Evolutionary conservation across 1,139 yeast species (phyloP).

Genomic region (Maudiozyma humilis): DNA sequence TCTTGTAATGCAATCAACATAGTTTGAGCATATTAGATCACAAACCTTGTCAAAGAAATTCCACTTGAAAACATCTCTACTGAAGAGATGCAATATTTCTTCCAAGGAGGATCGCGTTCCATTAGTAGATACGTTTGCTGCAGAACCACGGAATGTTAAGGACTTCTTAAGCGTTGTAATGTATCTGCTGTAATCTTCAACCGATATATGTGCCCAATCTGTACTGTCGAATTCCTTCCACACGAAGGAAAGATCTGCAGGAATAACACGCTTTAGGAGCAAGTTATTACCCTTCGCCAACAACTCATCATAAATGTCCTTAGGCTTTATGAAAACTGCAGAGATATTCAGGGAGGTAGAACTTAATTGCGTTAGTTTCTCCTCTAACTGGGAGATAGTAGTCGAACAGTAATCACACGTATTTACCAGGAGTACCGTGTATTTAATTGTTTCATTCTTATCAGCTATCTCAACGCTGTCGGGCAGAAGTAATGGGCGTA

Average conservation of each 20-base stretch:
- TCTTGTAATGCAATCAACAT: conserved; percentile 48
- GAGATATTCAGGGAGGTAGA: conserved; percentile 34
- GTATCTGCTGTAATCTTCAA: conserved; percentile 65
- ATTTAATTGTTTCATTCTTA: conserved; percentile 51
- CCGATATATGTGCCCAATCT: conserved; percentile 63
- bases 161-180: conserved; percentile 48
- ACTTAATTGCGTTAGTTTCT: conserved; percentile 47
- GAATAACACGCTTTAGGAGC: conserved; percentile 50
- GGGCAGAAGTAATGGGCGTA: conserved; percentile 49
- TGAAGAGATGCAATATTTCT: conserved; percentile 50
- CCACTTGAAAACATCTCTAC: conserved; percentile 63
- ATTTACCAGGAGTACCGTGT: conserved; percentile 65
- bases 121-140: conserved; percentile 1
- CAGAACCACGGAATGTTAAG: conserved; percentile 35
- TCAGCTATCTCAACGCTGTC: conserved; percentile 32
- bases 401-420: conserved; percentile 85
- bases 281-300: conserved; percentile 52
- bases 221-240: conserved; percentile 84
- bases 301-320: conserved; percentile 48
- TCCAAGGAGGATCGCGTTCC: conserved; percentile 18
- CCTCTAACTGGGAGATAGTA: conserved; percentile 71
- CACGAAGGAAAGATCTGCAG: conserved; percentile 50
- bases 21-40: conserved; percentile 54
- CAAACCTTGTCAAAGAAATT: conserved; percentile 70
- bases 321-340: conserved; percentile 46